A percentile compares a stretch with the other conserved stretches of the same genome.
phyloP scores from a whole-genome alignment of 2,329 filamentous ascomycete species.

The Lasiodiplodia theobromae region DNA sequence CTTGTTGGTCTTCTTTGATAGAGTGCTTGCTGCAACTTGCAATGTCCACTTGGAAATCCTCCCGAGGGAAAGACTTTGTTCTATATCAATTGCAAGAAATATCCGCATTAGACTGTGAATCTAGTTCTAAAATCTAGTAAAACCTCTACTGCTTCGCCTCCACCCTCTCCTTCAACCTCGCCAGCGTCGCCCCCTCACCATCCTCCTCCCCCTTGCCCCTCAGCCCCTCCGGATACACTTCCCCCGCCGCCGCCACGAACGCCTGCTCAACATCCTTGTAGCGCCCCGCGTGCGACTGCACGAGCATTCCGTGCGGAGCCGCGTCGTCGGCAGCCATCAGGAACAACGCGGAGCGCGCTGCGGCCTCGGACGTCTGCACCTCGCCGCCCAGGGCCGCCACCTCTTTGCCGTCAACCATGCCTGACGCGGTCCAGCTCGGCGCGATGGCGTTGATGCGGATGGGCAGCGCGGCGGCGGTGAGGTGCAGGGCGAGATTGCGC shows the following conservation, averaged over 20 bases:
- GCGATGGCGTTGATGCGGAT: constrained; percentile 45
- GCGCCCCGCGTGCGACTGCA: constrained; percentile 39
- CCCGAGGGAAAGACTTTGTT: neutral
- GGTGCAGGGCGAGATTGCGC: constrained; percentile 37
- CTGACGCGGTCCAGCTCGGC: constrained; percentile 42
- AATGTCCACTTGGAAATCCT: neutral
- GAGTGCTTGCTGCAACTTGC: neutral
- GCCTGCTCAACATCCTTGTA: constrained; percentile 42
- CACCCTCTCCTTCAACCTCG: neutral
- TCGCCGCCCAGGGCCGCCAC: constrained; percentile 34
- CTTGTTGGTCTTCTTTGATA: neutral
- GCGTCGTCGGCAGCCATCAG: constrained; percentile 44
- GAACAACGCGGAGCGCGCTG: constrained; percentile 37
- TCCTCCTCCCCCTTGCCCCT: neutral
- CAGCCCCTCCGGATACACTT: neutral
- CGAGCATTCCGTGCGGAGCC: no score
- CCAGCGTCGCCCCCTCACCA: neutral
- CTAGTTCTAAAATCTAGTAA: neutral
- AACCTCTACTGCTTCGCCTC: neutral
- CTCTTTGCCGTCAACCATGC: constrained; percentile 35
- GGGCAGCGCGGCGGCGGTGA: constrained; percentile 35
- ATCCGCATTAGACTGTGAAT: neutral
- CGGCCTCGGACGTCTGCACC: constrained; percentile 39
- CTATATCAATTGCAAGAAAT: neutral
- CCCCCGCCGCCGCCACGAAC: neutral